Evolutionary conservation across 2,329 filamentous ascomycete species (phyloP), one percentile per base, ranked within the genome.

Genomic region (Exserohilum rostratum): DNA sequence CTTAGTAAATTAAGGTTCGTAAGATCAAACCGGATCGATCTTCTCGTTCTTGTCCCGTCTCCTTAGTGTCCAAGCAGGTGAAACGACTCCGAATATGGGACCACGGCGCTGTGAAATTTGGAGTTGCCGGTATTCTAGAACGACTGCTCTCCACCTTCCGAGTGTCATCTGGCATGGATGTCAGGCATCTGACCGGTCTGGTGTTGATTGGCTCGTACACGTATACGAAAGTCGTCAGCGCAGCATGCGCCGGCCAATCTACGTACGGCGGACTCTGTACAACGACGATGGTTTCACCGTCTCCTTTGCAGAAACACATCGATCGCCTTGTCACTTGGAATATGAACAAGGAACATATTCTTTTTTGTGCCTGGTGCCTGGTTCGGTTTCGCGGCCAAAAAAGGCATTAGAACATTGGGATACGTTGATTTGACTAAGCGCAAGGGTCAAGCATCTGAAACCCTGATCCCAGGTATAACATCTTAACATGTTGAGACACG

Each of bases 401-500:
- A 25, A 40, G 37, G 18, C 17, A 22, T n/a, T 6, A 13, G n/a
- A 13, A 7, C 22, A 12, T 6, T 17, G 18, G 25, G 17, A 27
- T 27, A 22, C 25, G 31, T 50, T 33, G 31, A 44, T 52, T 57
- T 52, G 27, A 37, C n/a, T 27, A 35, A 53, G 33, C 13, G 46
- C 50, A 60, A 53, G 65, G 60, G 50, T 46, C 44, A 39, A 33
- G 33, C 50, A 52, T 52, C 53, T 66, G 60, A 67, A 67, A 68
- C 64, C 53, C 39, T 57, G 38, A 64, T 43, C 55, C 62, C 53
- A 37, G 57, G 29, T 53, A 62, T 68, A 66, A 46, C 56, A 65
- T 51, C 55, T 49, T 39, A 48, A 39, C 39, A 46, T 46, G 56
- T 55, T 61, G 57, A 61, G 56, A 61, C 60, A 46, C 49, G 53